Percentiles rank a stretch among this genome's conserved stretches.
Conservation (phyloP, 345 rosid species). For the Salix purpurea region DNA sequence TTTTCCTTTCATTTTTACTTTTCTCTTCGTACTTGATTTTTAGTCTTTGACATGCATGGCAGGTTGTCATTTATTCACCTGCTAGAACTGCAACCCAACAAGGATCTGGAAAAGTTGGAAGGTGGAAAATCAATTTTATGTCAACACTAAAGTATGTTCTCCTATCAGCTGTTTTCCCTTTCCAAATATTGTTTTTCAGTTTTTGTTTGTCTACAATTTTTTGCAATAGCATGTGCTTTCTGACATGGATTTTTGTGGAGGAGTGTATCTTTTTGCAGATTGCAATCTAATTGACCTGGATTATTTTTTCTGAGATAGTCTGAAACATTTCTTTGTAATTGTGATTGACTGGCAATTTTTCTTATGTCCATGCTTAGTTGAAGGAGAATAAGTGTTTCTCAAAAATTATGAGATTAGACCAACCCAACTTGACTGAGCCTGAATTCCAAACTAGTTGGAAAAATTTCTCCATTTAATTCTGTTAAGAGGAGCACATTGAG, state of each 20-base stretch:
- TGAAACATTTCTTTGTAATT: background rate
- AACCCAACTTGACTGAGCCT: no score
- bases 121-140: slow-evolving; percentile 87
- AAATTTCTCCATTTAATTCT: no score
- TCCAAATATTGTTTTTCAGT: background rate
- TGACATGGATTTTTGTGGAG: background rate
- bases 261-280: background rate
- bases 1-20: background rate
- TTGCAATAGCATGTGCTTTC: background rate
- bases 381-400: background rate
- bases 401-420: no score
- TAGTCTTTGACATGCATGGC: slow-evolving; percentile 9
- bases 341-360: background rate
- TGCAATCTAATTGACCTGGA: background rate
- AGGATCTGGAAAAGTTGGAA: slow-evolving; percentile 95
- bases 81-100: slow-evolving; percentile 93
- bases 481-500: background rate
- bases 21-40: background rate
- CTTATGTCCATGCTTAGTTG: background rate
- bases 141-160: slow-evolving; percentile 75
- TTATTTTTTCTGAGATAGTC: background rate
- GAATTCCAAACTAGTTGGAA: no score
- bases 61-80: slow-evolving; percentile 91
- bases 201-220: background rate
- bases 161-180: background rate